phyloP scores from a whole-genome alignment of 2,329 filamentous ascomycete species.

The Colletotrichum godetiae region DNA sequence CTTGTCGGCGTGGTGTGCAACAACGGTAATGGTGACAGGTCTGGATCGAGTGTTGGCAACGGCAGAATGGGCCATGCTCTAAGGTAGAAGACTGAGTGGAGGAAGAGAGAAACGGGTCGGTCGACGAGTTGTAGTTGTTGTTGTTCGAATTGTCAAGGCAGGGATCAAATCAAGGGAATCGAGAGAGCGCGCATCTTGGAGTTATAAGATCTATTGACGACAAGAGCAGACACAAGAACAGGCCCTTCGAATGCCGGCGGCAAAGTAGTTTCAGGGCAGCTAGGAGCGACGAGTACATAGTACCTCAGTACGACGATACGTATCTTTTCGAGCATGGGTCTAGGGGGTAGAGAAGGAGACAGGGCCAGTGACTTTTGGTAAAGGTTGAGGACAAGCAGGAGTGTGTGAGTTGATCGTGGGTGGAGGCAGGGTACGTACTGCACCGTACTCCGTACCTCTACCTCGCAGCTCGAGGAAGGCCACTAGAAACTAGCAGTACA shows the following conservation, averaged over 20 bases:
- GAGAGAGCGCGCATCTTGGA: slow-evolving; percentile 31
- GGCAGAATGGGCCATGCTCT: slow-evolving; percentile 33
- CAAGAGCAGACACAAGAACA: slow-evolving; percentile 32
- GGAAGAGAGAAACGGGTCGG: slow-evolving; percentile 17
- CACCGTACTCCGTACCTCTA: background rate
- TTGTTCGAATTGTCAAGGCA: slow-evolving; percentile 31
- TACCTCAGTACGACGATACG: slow-evolving; percentile 4
- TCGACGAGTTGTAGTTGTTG: slow-evolving; percentile 20
- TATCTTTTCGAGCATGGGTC: background rate
- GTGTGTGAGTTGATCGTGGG: background rate
- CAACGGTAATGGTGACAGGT: slow-evolving; percentile 25
- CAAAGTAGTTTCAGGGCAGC: slow-evolving; percentile 36
- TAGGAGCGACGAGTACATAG: slow-evolving; percentile 16
- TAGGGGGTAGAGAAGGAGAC: background rate
- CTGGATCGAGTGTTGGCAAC: slow-evolving; percentile 31
- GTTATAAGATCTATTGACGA: slow-evolving; percentile 35
- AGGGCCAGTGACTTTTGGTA: slow-evolving; percentile 8
- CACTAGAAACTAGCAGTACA: background rate
- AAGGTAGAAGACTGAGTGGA: slow-evolving; percentile 3
- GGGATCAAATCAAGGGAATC: slow-evolving; percentile 23
- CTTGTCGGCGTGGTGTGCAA: slow-evolving; percentile 32
- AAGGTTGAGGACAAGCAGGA: slow-evolving; percentile 1
- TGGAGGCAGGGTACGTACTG: background rate
- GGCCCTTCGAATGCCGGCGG: slow-evolving; percentile 32
- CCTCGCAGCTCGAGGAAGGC: background rate